Evolutionary conservation across 2,329 filamentous ascomycete genomes (phyloP).

Genomic region (Harringtonia aguacate): DNA sequence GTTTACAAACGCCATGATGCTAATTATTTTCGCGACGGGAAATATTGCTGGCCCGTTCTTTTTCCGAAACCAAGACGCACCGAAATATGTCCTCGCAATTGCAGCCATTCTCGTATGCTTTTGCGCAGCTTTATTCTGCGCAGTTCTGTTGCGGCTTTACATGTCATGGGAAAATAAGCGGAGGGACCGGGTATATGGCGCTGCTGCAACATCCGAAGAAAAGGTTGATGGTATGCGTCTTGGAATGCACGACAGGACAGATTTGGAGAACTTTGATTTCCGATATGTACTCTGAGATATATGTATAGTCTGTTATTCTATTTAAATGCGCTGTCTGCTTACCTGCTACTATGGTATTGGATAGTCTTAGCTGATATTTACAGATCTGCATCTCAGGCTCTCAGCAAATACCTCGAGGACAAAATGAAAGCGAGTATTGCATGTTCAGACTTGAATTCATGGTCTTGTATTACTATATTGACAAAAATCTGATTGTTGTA

Average conservation of each 20-base stretch:
- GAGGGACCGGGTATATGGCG: constrained; percentile 17
- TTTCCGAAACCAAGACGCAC: constrained; percentile 40
- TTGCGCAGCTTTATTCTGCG: constrained; percentile 6
- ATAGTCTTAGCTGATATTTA: no score
- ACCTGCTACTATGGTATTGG: no score
- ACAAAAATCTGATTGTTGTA: no score
- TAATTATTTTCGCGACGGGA: constrained; percentile 25
- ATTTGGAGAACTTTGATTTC: constrained; percentile 31
- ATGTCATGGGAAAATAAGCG: constrained; percentile 28
- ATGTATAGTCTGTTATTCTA: no score
- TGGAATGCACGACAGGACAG: constrained; percentile 29
- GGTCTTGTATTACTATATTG: no score
- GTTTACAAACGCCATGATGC: constrained; percentile 19
- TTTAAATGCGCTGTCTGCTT: no score
- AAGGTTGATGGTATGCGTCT: constrained; percentile 23
- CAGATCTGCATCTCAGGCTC: no score
- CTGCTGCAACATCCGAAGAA: constrained; percentile 7
- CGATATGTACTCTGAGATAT: constrained; percentile 19
- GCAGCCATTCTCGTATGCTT: constrained; percentile 29
- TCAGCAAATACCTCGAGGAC: no score
- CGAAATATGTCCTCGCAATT: constrained; percentile 25
- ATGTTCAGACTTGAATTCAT: no score
- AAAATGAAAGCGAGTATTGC: no score
- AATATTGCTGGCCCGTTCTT: constrained; percentile 55
- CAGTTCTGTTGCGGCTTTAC: constrained; percentile 25